Evolutionary conservation across 2,329 filamentous ascomycete genomes (phyloP), one percentile per base, ranked within the genome.

Genomic region (Nannizzia gypsea): DNA sequence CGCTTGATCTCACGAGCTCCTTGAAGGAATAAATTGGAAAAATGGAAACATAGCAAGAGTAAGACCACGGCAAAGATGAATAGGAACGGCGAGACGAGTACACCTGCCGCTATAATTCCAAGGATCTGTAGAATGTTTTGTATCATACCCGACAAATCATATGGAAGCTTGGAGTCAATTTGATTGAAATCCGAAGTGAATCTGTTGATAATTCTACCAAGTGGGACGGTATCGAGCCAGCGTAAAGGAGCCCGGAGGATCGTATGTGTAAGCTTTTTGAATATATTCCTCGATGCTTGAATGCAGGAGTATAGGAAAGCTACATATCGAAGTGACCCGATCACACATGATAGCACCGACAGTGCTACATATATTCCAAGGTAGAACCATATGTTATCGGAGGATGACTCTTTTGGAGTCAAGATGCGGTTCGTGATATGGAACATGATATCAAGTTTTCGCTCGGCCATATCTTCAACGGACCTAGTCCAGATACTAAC

Each of bases 221-320:
- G 77, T 0, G 89, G 89, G 0, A 90, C 85, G 0, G 88, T 91
- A 68, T 92, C 88, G 40, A 92, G 78, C 86, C 87, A 90, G 62
- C 87, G 78, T n/a, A 91, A 76, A 1, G 87, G 88, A 4, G 88
- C 84, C 17, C 86, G 81, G 2, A 92, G 77, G 9, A 92, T 79
- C 0, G 82, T 78, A 64, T 82, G 83, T 48, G 85, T 82, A 63
- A 90, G 80, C 57, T 80, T 80, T 22, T 83, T 78, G 64, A 90
- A 92, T 2, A 91, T 76, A 50, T 74, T 74, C 42, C 83, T 78
- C n/a, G 87, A 90, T 2, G 87, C 87, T 61, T 78, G 80, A 65
- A 90, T 78, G 11, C 86, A 86, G 55, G 85, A 84, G 6, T 76
- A 65, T 66, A 84, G 88, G 3, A 87, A 76, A 69, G 82, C 83